Evolutionary conservation across 2,329 filamentous ascomycete species (phyloP).

Genomic region (Pezicula rhizophila): DNA sequence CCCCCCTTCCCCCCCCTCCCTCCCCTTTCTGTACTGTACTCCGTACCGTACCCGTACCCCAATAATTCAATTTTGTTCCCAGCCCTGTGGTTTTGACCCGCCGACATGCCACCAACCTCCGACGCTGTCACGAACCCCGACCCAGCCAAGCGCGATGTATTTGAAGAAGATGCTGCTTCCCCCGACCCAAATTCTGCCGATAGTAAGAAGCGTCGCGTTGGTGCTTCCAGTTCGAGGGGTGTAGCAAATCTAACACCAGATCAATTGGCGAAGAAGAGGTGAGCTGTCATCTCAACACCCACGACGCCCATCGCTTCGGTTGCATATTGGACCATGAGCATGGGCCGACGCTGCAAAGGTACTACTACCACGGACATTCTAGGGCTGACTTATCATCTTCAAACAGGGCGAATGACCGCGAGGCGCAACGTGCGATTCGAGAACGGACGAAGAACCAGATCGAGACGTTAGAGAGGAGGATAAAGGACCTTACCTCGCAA

Average conservation of each 20-base stretch:
- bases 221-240: constrained; percentile 61
- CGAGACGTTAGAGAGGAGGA: constrained; percentile 68
- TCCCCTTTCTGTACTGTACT: too few relatives aligned
- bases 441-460: constrained; percentile 85
- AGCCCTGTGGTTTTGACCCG: too few relatives aligned
- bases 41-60: too few relatives aligned
- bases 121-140: not conserved
- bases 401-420: constrained; percentile 69
- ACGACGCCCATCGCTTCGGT: too few relatives aligned
- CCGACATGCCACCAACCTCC: too few relatives aligned
- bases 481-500: constrained; percentile 68
- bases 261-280: constrained; percentile 79
- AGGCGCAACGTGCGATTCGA: constrained; percentile 82
- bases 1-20: too few relatives aligned
- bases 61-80: too few relatives aligned
- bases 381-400: not conserved
- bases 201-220: constrained; percentile 28
- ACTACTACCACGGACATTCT: too few relatives aligned
- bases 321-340: too few relatives aligned
- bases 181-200: constrained; percentile 9
- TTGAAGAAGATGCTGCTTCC: constrained; percentile 13
- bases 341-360: too few relatives aligned
- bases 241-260: constrained; percentile 85
- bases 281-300: constrained; percentile 17
- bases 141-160: constrained; percentile 16